Evolutionary conservation across 2,329 filamentous ascomycete species (phyloP), one percentile per base, ranked within the genome.

Genomic region (Venturia carpophila): DNA sequence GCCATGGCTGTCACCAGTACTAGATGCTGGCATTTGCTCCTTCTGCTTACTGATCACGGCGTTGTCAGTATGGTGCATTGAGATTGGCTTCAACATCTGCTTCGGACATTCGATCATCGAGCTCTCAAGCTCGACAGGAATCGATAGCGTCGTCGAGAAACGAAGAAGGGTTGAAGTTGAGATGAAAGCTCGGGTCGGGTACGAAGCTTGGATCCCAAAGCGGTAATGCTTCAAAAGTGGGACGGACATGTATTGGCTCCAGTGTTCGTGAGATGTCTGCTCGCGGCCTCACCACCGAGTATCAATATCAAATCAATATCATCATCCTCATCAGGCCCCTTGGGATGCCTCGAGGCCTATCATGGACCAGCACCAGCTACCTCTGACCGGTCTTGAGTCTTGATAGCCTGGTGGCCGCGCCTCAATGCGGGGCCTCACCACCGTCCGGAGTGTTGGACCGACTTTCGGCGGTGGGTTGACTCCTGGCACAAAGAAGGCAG

Each of bases 381-480:
- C 30, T n/a, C 15, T 37, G 27, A 37, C 52, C 52, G 27, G 52
- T 58, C 37, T 19, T 4, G 27, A 34, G 1, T 11, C 6, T n/a
- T 52, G 47, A 15, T 27, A 24, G 52, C 7, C 52, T 37, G 30
- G n/a, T 15, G 19, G 52, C 37, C 52, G 49, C 24, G 52, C 52
- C 52, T 58, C 52, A 58, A 34, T 37, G 52, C 52, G 13, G 52
- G 30, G 52, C 52, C 52, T 58, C 52, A 58, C 30, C 15, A n/a
- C 17, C 30, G 13, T 34, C 52, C 19, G 19, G n/a, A 4, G 15
- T 37, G 3, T 13, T 56, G 27, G 27, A 58, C 52, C 52, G 52
- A 58, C 30, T n/a, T 58, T 58, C 37, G 30, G 30, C 52, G 15
- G 19, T 37, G 2, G 7, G 13, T n/a, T 37, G 30, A 15, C 27